phyloP scores from a whole-genome alignment of 2,329 filamentous ascomycete species.

The Sarocladium strictum region DNA sequence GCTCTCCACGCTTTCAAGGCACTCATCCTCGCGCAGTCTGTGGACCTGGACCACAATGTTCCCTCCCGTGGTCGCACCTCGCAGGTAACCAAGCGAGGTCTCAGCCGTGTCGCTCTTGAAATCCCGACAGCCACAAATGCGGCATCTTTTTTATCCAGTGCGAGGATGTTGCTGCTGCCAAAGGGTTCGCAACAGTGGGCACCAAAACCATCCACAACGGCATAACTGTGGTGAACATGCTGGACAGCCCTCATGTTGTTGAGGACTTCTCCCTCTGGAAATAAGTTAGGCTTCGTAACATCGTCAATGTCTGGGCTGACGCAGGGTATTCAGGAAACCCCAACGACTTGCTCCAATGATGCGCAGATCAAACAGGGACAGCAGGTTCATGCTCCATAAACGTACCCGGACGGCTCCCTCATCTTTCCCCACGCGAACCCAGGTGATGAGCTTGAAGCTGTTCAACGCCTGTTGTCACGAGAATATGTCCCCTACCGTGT shows the following conservation, averaged over 20 bases:
- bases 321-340: slow-evolving; percentile 18
- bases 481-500: slow-evolving; percentile 19
- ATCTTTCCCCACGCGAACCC: slow-evolving; percentile 34
- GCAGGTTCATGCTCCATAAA: slow-evolving; percentile 22
- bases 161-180: slow-evolving; percentile 33
- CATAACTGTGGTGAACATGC: slow-evolving; percentile 20
- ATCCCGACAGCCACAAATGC: slow-evolving; percentile 31
- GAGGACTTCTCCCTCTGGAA: slow-evolving; percentile 29
- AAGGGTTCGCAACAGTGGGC: slow-evolving; percentile 39
- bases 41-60: slow-evolving; percentile 29
- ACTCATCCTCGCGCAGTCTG: background rate
- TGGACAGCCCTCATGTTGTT: slow-evolving; percentile 29
- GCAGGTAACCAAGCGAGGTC: slow-evolving; percentile 17
- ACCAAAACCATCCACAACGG: slow-evolving; percentile 46
- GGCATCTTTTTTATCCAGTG: too few relatives aligned
- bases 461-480: slow-evolving; percentile 27
- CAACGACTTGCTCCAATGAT: slow-evolving; percentile 31
- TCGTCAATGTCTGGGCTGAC: too few relatives aligned
- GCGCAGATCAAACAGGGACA: slow-evolving; percentile 31
- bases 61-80: slow-evolving; percentile 26
- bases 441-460: slow-evolving; percentile 40
- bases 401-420: background rate
- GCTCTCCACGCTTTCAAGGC: background rate
- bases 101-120: slow-evolving; percentile 23
- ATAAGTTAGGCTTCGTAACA: background rate